Conservation (phyloP, 495 filamentous ascomycete genomes). For the Elasticomyces elasticus region DNA sequence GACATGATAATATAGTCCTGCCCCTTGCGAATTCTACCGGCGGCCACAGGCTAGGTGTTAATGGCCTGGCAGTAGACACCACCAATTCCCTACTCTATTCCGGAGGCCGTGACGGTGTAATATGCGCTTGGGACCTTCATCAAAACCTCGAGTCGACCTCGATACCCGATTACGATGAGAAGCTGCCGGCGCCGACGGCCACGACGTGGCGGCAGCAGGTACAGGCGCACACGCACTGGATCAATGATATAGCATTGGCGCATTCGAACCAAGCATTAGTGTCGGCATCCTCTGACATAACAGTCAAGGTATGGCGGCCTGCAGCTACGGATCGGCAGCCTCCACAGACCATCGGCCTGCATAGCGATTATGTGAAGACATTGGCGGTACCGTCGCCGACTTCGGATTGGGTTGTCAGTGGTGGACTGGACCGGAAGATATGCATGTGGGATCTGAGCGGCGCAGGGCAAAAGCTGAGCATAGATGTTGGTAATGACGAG, state of each 20-base stretch:
- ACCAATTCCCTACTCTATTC: slow-evolving; percentile 90
- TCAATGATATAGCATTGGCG: slow-evolving; percentile 89
- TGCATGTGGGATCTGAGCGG: slow-evolving; percentile 88
- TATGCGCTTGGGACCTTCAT: slow-evolving; percentile 90
- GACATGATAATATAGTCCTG: slow-evolving; percentile 52
- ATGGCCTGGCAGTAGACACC: slow-evolving; percentile 79
- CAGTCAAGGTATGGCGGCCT: slow-evolving; percentile 92
- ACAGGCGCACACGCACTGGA: slow-evolving; percentile 98
- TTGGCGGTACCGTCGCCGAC: slow-evolving; percentile 64
- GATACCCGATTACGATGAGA: slow-evolving; percentile 28
- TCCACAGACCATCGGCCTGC: slow-evolving; percentile 78
- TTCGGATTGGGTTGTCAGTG: slow-evolving; percentile 89
- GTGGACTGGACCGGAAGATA: slow-evolving; percentile 85
- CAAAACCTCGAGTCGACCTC: slow-evolving; percentile 39
- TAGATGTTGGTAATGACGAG: slow-evolving; percentile 71
- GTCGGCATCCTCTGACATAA: slow-evolving; percentile 90
- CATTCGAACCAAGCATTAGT: slow-evolving; percentile 75
- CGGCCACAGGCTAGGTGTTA: slow-evolving; percentile 88
- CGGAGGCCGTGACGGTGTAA: slow-evolving; percentile 85
- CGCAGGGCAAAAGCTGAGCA: slow-evolving; percentile 70
- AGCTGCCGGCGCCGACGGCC: slow-evolving; percentile 20
- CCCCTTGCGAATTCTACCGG: slow-evolving; percentile 84
- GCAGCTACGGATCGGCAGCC: slow-evolving; percentile 53
- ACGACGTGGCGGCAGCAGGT: slow-evolving; percentile 80
- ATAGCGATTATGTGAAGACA: slow-evolving; percentile 93